Conservation (phyloP, 176 grass and related monocot species). For the Rhynchospora tenuis region DNA sequence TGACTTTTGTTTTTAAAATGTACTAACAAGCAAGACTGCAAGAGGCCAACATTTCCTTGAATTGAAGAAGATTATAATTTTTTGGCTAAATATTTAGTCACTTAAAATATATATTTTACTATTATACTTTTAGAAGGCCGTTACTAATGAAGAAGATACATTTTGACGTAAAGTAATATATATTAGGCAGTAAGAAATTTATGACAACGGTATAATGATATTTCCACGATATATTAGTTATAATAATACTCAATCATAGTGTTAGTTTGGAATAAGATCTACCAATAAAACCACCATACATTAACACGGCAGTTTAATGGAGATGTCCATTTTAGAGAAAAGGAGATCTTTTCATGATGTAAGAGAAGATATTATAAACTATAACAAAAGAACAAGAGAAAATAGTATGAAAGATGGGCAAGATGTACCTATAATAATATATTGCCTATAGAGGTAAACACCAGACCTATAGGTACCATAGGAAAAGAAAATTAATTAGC, state of each 20-base stretch:
- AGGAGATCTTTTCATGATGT: not conserved
- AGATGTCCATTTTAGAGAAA: not conserved
- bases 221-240: no score
- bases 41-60: not conserved
- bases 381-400: not conserved
- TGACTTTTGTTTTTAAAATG: not conserved
- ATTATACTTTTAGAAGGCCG: not conserved
- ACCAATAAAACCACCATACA: not conserved
- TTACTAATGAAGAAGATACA: no score
- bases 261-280: not conserved
- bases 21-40: not conserved
- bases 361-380: slow-evolving; percentile 22
- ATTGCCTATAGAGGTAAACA: not conserved
- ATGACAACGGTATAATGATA: not conserved
- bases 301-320: not conserved
- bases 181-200: not conserved
- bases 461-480: not conserved
- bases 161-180: no score
- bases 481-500: not conserved
- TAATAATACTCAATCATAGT: no score
- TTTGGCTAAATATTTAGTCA: not conserved
- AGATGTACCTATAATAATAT: not conserved
- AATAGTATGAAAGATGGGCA: slow-evolving; percentile 8
- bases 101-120: not conserved
- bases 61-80: not conserved